Evolutionary conservation across 345 rosid species (phyloP).

Genomic region (Eucalyptus melliodora): DNA sequence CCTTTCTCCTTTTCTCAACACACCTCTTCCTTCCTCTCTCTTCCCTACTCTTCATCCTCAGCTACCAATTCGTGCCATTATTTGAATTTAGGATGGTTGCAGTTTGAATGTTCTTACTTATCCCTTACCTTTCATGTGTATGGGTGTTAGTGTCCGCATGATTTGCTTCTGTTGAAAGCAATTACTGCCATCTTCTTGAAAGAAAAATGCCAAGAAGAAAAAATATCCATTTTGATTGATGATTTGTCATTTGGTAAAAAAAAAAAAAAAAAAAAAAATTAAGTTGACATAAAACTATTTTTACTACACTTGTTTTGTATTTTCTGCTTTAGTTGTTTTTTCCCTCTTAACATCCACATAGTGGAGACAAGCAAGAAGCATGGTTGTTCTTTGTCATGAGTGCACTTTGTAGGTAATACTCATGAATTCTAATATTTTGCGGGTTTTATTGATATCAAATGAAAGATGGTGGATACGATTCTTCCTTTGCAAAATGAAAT

Average conservation of each 20-base stretch:
- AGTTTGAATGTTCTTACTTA: conserved; percentile 6
- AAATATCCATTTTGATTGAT: not conserved
- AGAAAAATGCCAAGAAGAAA: not conserved
- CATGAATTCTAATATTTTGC: not conserved
- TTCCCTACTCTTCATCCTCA: conserved; percentile 74
- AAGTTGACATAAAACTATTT: not conserved
- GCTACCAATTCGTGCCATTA: conserved; percentile 49
- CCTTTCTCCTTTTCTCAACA: conserved; percentile 92
- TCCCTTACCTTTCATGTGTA: conserved; percentile 4
- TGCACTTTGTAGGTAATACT: not conserved
- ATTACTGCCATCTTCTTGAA: not conserved
- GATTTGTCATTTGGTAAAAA: not conserved
- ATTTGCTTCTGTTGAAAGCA: not conserved
- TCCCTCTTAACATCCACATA: not conserved
- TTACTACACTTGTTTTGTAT: not conserved
- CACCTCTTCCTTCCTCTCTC: conserved; percentile 63
- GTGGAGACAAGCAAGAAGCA: not conserved
- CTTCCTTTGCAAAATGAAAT: not conserved
- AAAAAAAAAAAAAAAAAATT: not conserved
- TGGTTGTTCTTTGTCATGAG: not conserved
- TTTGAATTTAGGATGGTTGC: conserved; percentile 19
- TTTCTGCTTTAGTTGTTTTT: not conserved
- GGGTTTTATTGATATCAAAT: not conserved
- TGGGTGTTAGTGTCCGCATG: conserved; percentile 5
- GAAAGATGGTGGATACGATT: not conserved